Percentiles rank a stretch among this genome's conserved stretches.
These are phyloP conservation scores for Prunus campanulata DNA, from an alignment of 306 rosid genomes.

Conservation along the genomic window DNA sequence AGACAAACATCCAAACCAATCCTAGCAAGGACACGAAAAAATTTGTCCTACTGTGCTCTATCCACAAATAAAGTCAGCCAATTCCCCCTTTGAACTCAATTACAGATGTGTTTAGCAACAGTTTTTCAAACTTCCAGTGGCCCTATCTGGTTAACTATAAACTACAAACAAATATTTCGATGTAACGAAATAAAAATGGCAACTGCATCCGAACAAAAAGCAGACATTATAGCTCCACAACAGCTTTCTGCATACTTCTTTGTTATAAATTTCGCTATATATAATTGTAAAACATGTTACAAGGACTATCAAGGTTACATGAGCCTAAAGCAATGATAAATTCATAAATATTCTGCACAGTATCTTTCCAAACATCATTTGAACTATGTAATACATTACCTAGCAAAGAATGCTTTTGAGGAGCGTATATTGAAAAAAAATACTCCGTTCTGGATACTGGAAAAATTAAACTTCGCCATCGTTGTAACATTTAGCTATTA, in stretches of 20 bases:
- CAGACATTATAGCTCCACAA: not conserved
- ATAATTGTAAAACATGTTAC: constrained; percentile 4
- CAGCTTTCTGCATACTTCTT: not conserved
- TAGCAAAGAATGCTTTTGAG: not conserved
- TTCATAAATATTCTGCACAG: not conserved
- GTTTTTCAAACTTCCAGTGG: too few species aligned
- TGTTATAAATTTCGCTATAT: not conserved
- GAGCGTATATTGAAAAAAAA: not conserved
- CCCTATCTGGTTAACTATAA: too few species aligned
- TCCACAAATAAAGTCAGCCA: too few species aligned
- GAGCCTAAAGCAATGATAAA: not conserved
- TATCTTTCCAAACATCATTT: not conserved
- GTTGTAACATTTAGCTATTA: not conserved
- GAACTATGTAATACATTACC: not conserved
- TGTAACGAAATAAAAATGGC: too few species aligned
- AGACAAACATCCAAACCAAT: too few species aligned
- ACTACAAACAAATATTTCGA: too few species aligned
- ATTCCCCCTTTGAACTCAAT: too few species aligned
- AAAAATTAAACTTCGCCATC: not conserved
- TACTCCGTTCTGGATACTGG: not conserved
- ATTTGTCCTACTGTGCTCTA: too few species aligned
- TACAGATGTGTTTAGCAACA: too few species aligned
- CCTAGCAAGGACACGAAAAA: too few species aligned
- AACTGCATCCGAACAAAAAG: too few species aligned
- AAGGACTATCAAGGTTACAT: not conserved